Evolutionary conservation across 2,329 filamentous ascomycete genomes (phyloP), one percentile per base, ranked within the genome.

Genomic region (Venturia effusa): DNA sequence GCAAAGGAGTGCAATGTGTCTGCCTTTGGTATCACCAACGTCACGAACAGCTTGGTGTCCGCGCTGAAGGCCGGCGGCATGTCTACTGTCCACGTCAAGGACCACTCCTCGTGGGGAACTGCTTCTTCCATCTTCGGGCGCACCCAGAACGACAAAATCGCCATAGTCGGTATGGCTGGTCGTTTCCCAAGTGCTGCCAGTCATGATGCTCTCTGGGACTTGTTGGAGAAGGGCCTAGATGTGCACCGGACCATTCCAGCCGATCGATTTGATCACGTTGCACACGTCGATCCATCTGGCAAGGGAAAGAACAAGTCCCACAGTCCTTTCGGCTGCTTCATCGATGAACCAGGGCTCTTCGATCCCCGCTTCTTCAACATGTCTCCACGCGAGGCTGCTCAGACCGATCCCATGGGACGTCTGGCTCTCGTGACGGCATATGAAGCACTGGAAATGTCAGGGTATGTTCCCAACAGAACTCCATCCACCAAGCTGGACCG

Each of bases 281-380:
- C 83, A 24, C 88, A 92, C 70, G 84, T 81, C 67, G 88, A 92
- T 70, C 83, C 86, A 5, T 85, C 84, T 6, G 87, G 88, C 27
- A 90, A 90, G 74, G 81, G 78, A 39, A 86, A 86, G 73, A 92
- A 92, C 77, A 91, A 88, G 65, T 88, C 84, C 63, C 86, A 89
- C 74, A 90, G 88, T 1, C 87, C 86, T 3, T 90, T 85, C 69
- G 89, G 89, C 19, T 90, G 88, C 76, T 92, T 86, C 76, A 83
- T 90, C 68, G 85, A 90, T 66, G 83, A 91, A 66, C 88, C 89
- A 0, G 88, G 88, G 64, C 79, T 88, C 59, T 93, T 93, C 70
- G 89, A 93, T 69, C 86, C 88, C n/a, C 81, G 87, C 0, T 92
- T 93, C 76, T 93, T 93, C 82, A 91, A 91, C 75, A 92, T 93